These are phyloP conservation scores for Teratosphaeria pseudoeucalypti DNA, from an alignment of 2,329 filamentous ascomycete genomes.

Conservation along the genomic window DNA sequence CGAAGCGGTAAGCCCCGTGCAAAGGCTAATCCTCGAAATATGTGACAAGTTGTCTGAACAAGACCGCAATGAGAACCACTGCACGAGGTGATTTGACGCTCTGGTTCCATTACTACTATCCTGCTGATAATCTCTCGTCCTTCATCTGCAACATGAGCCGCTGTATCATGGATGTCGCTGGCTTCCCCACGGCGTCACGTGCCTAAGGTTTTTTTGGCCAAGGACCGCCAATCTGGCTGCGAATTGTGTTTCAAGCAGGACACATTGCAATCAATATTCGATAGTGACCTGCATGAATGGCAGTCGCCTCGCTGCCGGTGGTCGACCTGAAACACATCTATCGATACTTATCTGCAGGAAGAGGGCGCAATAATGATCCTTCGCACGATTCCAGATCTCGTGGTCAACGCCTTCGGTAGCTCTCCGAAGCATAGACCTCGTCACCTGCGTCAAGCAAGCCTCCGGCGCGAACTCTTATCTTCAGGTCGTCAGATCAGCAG, in stretches of 20 bases:
- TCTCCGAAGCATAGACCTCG: background rate
- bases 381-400: background rate
- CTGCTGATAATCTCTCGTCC: no score
- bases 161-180: background rate
- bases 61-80: background rate
- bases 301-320: background rate
- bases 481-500: background rate
- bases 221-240: background rate
- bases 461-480: background rate
- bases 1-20: background rate
- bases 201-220: background rate
- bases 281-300: background rate
- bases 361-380: background rate
- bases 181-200: background rate
- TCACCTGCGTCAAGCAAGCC: background rate
- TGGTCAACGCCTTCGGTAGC: background rate
- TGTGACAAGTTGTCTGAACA: background rate
- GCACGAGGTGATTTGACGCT: background rate
- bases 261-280: background rate
- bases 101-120: no score
- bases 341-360: background rate
- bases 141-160: no score
- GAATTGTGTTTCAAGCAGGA: background rate
- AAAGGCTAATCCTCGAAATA: background rate
- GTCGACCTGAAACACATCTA: background rate